Conservation (phyloP, 2,329 filamentous ascomycete genomes). For the Ophiostoma pallidulum region DNA sequence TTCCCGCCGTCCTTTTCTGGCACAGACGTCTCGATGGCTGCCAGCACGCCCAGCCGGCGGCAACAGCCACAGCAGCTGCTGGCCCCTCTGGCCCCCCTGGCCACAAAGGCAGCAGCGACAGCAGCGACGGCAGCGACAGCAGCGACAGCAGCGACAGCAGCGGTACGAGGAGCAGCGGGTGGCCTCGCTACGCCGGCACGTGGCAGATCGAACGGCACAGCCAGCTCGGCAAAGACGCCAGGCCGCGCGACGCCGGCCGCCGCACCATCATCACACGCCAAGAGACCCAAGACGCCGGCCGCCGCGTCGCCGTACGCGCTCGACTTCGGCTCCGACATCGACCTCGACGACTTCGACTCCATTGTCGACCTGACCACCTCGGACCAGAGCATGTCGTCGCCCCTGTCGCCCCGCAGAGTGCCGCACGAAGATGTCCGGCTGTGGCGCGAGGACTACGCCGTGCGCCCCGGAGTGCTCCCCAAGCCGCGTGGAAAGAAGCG, state of each 20-base stretch:
- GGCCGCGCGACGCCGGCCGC: not conserved
- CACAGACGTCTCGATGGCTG: conserved; percentile 2
- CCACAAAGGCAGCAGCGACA: conserved; percentile 12
- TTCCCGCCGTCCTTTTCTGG: not conserved
- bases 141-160: not conserved
- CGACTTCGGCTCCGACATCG: conserved; percentile 19
- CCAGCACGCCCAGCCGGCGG: conserved; percentile 18
- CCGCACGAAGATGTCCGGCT: conserved; percentile 27
- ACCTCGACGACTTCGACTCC: conserved; percentile 21
- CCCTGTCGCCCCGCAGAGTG: conserved; percentile 7
- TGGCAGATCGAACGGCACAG: not conserved
- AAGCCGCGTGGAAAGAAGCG: conserved; percentile 38
- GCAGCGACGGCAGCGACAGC: conserved; percentile 25
- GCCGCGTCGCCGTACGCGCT: conserved; percentile 22
- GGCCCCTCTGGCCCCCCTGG: not conserved
- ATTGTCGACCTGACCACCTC: conserved; percentile 28
- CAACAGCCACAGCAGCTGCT: conserved; percentile 28
- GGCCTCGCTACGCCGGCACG: conserved; percentile 14
- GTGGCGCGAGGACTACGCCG: conserved; percentile 35
- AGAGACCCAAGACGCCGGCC: conserved; percentile 18
- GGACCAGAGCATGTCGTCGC: conserved; percentile 19
- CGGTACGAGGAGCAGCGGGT: conserved; percentile 22
- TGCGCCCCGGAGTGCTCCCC: conserved; percentile 28
- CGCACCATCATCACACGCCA: not conserved
- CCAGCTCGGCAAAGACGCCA: not conserved